Conservation (phyloP, 352 stramenopile genomes). For the Globisporangium abappressorium region DNA sequence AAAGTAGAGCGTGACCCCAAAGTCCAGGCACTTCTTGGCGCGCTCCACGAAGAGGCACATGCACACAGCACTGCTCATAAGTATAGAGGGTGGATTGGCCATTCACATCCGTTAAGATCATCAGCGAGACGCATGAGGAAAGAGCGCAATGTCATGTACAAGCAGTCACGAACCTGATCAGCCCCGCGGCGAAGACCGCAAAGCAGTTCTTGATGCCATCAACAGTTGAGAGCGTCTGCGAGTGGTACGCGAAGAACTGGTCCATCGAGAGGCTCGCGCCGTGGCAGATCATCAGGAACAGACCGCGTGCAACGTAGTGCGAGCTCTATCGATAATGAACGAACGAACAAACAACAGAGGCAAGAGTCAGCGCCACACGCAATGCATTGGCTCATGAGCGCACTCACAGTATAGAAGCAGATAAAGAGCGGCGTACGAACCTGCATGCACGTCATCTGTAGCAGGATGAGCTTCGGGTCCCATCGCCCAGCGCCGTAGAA, state of each 20-base stretch:
- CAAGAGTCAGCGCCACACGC: constrained; percentile 3
- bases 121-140: not conserved
- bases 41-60: constrained; percentile 84
- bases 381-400: not conserved
- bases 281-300: constrained; percentile 79
- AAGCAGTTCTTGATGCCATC: constrained; percentile 84
- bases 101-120: not conserved
- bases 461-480: constrained; percentile 85
- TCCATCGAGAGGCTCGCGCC: constrained; percentile 62
- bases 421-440: constrained; percentile 22
- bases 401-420: not conserved
- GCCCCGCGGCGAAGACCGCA: constrained; percentile 50
- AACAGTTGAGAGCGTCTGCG: constrained; percentile 68
- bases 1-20: constrained; percentile 88
- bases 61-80: constrained; percentile 50
- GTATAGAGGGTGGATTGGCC: not conserved
- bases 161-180: constrained; percentile 34
- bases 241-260: constrained; percentile 85
- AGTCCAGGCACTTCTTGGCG: constrained; percentile 90
- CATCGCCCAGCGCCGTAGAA: constrained; percentile 80
- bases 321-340: constrained; percentile 42
- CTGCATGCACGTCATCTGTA: constrained; percentile 88
- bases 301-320: constrained; percentile 73
- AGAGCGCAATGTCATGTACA: not conserved
- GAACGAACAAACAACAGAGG: not conserved